Evolutionary conservation across 495 filamentous ascomycete genomes (phyloP).

Genomic region (Durotheca rogersii): DNA sequence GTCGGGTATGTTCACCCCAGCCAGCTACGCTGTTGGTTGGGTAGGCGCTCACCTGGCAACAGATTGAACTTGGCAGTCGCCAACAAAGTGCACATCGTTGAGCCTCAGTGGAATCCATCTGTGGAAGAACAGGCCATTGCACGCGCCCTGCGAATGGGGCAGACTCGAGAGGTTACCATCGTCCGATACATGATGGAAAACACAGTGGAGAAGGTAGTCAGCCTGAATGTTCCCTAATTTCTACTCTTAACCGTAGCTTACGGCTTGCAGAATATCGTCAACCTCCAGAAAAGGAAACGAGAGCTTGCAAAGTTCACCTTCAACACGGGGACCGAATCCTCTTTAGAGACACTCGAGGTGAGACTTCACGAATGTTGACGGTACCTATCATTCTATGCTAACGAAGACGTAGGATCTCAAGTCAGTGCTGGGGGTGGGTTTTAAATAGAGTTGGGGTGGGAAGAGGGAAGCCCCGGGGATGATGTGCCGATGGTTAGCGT

Average conservation of each 20-base stretch:
- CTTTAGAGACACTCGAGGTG: too few relatives aligned
- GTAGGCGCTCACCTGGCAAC: background rate
- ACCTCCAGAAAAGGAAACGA: constrained; percentile 19
- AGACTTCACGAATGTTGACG: too few relatives aligned
- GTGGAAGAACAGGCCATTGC: constrained; percentile 56
- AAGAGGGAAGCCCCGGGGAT: too few relatives aligned
- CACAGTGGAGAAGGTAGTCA: constrained; percentile 51
- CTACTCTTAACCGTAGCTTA: background rate
- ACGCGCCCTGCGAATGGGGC: constrained; percentile 50
- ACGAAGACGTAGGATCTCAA: too few relatives aligned
- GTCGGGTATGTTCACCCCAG: constrained; percentile 49
- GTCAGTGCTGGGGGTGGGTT: too few relatives aligned
- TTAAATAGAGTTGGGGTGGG: too few relatives aligned
- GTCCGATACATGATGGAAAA: constrained; percentile 47
- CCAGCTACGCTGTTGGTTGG: too few relatives aligned
- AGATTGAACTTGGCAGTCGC: constrained; percentile 53
- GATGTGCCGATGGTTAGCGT: too few relatives aligned
- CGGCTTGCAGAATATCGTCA: constrained; percentile 11
- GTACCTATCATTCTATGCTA: too few relatives aligned
- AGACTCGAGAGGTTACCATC: constrained; percentile 45
- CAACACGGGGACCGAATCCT: background rate
- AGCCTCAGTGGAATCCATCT: constrained; percentile 59
- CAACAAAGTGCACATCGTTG: constrained; percentile 49
- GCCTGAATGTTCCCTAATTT: background rate
- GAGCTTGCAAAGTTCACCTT: constrained; percentile 18